Evolutionary conservation across 352 stramenopile species (phyloP), one percentile per base, ranked within the genome.

Genomic region (Phytophthora megakarya): DNA sequence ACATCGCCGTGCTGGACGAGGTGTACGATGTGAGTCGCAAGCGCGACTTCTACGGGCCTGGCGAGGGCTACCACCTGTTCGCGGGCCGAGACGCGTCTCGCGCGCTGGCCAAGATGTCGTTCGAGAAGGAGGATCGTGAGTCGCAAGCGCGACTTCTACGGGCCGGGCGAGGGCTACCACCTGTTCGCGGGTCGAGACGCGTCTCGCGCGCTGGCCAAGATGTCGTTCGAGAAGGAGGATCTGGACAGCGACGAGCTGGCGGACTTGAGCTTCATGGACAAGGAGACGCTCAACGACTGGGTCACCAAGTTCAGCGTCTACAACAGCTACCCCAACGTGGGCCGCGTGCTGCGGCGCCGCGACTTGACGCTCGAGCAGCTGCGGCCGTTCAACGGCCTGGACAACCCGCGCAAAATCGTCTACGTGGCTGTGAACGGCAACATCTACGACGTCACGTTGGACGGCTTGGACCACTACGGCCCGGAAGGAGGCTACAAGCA

Each of bases 401-500:
- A 93, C 70, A 83, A 89, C 61, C 88, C 90, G 32, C 81, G 87
- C 54, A 80, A 96, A 46, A 97, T 88, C 18, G 96, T 98, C 52
- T 99, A 99, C 70, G 77, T 99, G 37, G 96, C 78, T 19, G 68
- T 97, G 4, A 94, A 95, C 18, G 88, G 95, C 62, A 97, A 97
- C 52, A 96, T 99, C 39, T 99, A 98, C 78, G 97, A 99, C 76
- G 92, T 98, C 46, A 98, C 93, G 19, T 96, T 98, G 71, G 96
- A 98, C 49, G 89, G 96, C 5, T 61, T 84, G 10, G 76, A 87
- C 25, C 97, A 98, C 76, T 99, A 99, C 75, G 93, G 93, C 30
- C 83, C 92, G 1, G 90, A 92, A 35, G 89, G 95, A 18, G 84
- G 92, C 32, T 99, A 99, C 81, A 90, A 98, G 53, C 80, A 93